These are phyloP conservation scores for Blastosporella zonata DNA, from an alignment of 1,284 basidiomycete species.

Conservation along the genomic window DNA sequence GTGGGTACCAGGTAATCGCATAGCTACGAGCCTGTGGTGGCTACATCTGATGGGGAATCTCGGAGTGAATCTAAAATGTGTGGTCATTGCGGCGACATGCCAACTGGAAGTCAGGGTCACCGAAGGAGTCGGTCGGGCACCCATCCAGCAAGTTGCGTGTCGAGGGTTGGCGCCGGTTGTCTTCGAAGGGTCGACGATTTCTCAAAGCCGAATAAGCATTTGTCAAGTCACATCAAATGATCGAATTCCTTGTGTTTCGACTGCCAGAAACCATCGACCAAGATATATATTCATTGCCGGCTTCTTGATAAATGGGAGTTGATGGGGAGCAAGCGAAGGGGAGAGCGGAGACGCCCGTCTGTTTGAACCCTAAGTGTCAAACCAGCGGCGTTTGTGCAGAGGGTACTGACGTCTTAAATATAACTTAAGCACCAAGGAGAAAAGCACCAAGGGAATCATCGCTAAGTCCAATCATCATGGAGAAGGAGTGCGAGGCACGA, in stretches of 20 bases:
- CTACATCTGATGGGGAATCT: conserved; percentile 1
- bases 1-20: not conserved
- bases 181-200: not conserved
- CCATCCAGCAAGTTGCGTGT: conserved; percentile 1
- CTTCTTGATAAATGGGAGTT: conserved; percentile 1
- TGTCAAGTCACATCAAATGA: conserved; percentile 11
- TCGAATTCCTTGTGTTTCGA: conserved; percentile 1
- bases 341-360: not conserved
- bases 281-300: not conserved
- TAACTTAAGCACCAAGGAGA: too few relatives aligned
- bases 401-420: too few relatives aligned
- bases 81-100: conserved; percentile 8
- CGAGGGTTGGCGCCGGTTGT: not conserved
- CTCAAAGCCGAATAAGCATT: conserved; percentile 7
- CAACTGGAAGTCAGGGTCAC: conserved; percentile 12
- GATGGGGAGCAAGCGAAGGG: not conserved
- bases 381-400: not conserved
- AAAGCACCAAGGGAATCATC: too few relatives aligned
- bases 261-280: conserved; percentile 4
- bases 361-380: not conserved
- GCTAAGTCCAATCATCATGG: conserved; percentile 1
- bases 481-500: conserved; percentile 1
- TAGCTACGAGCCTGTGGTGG: not conserved
- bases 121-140: not conserved
- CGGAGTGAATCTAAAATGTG: not conserved